Base-by-base conservation (phyloP, 345 rosid genomes). In the Brassica nigra region DNA sequence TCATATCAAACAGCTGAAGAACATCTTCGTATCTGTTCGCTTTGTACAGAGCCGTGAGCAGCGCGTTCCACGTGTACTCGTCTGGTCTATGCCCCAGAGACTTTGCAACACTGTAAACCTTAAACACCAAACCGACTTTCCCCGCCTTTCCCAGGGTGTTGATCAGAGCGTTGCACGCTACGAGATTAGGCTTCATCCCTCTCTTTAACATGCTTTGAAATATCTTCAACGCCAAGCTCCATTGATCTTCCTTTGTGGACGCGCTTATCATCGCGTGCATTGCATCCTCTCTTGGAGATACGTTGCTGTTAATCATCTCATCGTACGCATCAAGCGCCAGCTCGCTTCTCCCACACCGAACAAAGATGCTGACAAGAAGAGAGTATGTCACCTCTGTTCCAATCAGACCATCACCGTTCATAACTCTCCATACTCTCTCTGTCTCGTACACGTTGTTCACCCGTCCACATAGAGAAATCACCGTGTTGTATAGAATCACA, bases 61-160 rank as follows among this genome's bases (percentile, higher is more conserved):
- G 76, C 4, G 95, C 91, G 66, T 94, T 89, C 95, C 92, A 85
- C 3, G 98, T 92, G 85, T 88, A 94, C 71, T 74, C 88, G 77
- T 92, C 97, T 0, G 95, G 90, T 16, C 58, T 61, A 80, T 89
- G 90, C 69, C 93, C 92, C 64, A 92, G 63, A 15, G 85, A 78
- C 65, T 83, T 86, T 57, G 81, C 79, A 44, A 80, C 70, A 78
- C 76, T 73, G 75, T 88, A 86, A 37, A 89, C 86, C 81, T 83
- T 85, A 80, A 90, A 89, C 57, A 92, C 93, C 71, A 84, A 76
- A 66, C 87, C 76, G 10, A 83, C 84, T 62, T 89, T 78, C 6
- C 97, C 91, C 1, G 88, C 89, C 80, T 90, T 92, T 33, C 93
- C 95, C 14, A 92, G 87, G 15, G 88, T 83, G 69, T 90, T 89